Conservation (phyloP, 2,329 filamentous ascomycete genomes). For the Dryadomyces quercus-mongolicae region DNA sequence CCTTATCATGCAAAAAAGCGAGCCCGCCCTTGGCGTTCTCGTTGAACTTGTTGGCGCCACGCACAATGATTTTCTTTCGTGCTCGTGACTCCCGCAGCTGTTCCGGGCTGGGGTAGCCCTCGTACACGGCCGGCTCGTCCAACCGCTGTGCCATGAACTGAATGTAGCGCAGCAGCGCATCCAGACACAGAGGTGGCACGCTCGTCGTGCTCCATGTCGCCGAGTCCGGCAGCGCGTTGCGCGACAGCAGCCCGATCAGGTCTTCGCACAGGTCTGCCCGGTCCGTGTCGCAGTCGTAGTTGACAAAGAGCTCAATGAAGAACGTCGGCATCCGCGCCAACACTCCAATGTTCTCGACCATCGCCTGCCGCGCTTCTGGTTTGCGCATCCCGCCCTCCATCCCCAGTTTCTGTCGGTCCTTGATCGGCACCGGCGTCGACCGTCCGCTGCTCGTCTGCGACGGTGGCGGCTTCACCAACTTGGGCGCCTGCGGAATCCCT, state of each 20-base stretch:
- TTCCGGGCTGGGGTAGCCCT: conserved; percentile 54
- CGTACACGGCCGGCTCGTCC: conserved; percentile 51
- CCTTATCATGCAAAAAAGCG: conserved; percentile 71
- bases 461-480: conserved; percentile 64
- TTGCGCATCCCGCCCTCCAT: conserved; percentile 85
- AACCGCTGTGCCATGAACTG: conserved; percentile 85
- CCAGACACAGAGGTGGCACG: conserved; percentile 86
- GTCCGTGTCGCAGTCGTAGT: conserved; percentile 94
- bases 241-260: conserved; percentile 80
- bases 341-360: conserved; percentile 93
- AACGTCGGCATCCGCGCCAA: conserved; percentile 87
- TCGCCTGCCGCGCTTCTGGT: conserved; percentile 90
- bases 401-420: conserved; percentile 84
- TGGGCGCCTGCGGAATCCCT: conserved; percentile 84
- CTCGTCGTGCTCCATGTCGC: conserved; percentile 99
- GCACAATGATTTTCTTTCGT: conserved; percentile 79
- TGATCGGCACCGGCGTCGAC: conserved; percentile 80
- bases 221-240: conserved; percentile 92
- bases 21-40: conserved; percentile 85
- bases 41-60: conserved; percentile 84
- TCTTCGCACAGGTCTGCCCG: conserved; percentile 88
- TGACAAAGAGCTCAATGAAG: conserved; percentile 91
- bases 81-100: conserved; percentile 58
- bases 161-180: conserved; percentile 80
- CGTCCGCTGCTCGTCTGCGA: conserved; percentile 69